Base-by-base conservation (phyloP, 352 stramenopile species). In the Phytophthora aleatoria region DNA sequence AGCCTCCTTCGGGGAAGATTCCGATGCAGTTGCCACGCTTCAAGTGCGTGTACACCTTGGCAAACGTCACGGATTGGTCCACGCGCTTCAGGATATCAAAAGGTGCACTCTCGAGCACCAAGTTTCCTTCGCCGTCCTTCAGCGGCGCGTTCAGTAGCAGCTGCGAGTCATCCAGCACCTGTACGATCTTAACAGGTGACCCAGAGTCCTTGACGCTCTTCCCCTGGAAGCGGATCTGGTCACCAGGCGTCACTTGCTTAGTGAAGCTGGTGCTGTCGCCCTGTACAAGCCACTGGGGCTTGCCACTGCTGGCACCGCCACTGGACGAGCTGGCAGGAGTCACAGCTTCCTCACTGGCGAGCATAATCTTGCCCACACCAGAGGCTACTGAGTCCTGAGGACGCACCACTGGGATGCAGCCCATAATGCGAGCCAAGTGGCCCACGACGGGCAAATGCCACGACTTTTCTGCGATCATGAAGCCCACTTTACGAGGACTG, bases 1-100 rank as follows among this genome's bases (percentile, higher is more conserved):
- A 98, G 11, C 97, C 97, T 41, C 97, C 97, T 71, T 99, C 97
- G 0, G 97, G 97, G 67, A 99, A 99, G 47, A 99, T 99, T 5
- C 92, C 95, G 50, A 98, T 96, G 58, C 85, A 96, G 64, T 96
- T 86, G 11, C 91, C 94, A 16, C 85, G 79, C 56, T 94, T 89
- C 39, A 98, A 72, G 60, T 94, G 85, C 57, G 79, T 90, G 71
- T 97, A 97, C 43, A 98, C 94, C 61, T 92, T 93, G 35, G 91
- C 78, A 73, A 98, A 98, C 50, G 96, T 95, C 45, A 95, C 82
- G 1, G 77, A 87, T 63, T 98, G 95, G 69, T 98, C 91, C 12
- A 98, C 86, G 20, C 94, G 91, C 73, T 93, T 92, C 39, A 98
- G 76, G 39, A 98, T 89, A 20, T 95, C 91, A 61, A 97, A 98